Evolutionary conservation across 345 rosid genomes (phyloP).

Genomic region (Hevea brasiliensis): DNA sequence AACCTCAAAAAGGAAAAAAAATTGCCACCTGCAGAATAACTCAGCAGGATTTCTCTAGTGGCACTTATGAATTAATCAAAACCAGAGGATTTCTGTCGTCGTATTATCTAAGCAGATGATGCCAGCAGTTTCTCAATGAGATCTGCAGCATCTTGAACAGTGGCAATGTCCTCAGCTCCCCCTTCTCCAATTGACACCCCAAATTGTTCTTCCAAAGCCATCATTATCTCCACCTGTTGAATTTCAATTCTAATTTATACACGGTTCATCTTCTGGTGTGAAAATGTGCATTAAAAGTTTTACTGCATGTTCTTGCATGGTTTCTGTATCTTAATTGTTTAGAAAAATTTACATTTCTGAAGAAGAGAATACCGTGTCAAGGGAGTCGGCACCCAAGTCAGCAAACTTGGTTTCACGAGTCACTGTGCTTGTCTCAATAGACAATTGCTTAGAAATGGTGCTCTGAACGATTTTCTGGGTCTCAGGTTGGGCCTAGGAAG

Average conservation of each 20-base stretch:
- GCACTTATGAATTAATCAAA: neutral
- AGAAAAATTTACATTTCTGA: neutral
- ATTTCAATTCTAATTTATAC: neutral
- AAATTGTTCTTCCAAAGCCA: slow-evolving; percentile 71
- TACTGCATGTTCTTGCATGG: neutral
- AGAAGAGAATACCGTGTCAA: slow-evolving; percentile 45
- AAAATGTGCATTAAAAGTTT: neutral
- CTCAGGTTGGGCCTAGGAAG: slow-evolving; percentile 44
- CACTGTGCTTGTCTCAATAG: slow-evolving; percentile 47
- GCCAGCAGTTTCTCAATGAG: slow-evolving; percentile 57
- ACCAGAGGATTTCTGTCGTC: neutral
- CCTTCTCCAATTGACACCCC: slow-evolving; percentile 58
- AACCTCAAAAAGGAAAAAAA: neutral
- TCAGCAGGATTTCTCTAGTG: neutral
- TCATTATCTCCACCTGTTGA: slow-evolving; percentile 57
- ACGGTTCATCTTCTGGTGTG: neutral
- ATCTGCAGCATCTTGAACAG: slow-evolving; percentile 66
- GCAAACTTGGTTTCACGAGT: slow-evolving; percentile 62
- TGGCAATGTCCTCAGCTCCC: slow-evolving; percentile 56
- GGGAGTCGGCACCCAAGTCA: slow-evolving; percentile 75
- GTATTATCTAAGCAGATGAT: slow-evolving; percentile 17
- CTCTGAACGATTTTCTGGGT: slow-evolving; percentile 50
- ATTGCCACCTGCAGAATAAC: slow-evolving; percentile 2
- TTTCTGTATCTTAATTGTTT: neutral
- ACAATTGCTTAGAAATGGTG: slow-evolving; percentile 66